phyloP scores from a whole-genome alignment of 176 grass and related monocot species.

The Carex scoparia region DNA sequence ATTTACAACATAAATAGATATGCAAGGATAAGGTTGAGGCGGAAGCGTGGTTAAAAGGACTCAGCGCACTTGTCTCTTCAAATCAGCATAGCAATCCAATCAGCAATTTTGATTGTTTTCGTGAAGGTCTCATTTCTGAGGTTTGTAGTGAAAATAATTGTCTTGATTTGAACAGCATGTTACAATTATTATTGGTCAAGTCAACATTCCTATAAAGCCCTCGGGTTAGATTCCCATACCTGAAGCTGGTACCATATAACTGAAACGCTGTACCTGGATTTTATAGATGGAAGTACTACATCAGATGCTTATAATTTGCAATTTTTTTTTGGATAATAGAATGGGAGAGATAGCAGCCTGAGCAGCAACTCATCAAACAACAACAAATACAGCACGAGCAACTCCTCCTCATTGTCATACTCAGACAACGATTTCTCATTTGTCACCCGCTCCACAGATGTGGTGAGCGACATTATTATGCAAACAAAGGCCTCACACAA shows the following conservation, averaged over 20 bases:
- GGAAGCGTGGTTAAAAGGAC: constrained; percentile 71
- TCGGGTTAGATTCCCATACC: neutral
- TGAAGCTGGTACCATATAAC: neutral
- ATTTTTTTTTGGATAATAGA: constrained; percentile 37
- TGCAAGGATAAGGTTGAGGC: constrained; percentile 97
- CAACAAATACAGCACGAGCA: constrained; percentile 69
- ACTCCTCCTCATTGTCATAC: constrained; percentile 53
- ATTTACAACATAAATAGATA: constrained; percentile 39
- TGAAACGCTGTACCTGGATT: neutral
- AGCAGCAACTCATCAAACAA: constrained; percentile 76
- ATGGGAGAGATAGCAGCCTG: constrained; percentile 73
- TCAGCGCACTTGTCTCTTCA: constrained; percentile 62
- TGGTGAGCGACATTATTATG: constrained; percentile 77
- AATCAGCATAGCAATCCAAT: constrained; percentile 33
- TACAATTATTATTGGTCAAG: neutral
- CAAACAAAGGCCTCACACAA: constrained; percentile 47
- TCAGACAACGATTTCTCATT: constrained; percentile 67
- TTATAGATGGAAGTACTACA: neutral
- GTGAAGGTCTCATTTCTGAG: constrained; percentile 46
- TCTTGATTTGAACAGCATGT: neutral
- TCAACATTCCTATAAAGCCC: neutral
- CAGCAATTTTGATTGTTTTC: constrained; percentile 37
- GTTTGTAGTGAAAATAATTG: constrained; percentile 27
- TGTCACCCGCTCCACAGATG: constrained; percentile 61
- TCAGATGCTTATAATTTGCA: constrained; percentile 14